Evolutionary conservation across 805 yeast species (phyloP).

Genomic region (Yarrowia sp.): DNA sequence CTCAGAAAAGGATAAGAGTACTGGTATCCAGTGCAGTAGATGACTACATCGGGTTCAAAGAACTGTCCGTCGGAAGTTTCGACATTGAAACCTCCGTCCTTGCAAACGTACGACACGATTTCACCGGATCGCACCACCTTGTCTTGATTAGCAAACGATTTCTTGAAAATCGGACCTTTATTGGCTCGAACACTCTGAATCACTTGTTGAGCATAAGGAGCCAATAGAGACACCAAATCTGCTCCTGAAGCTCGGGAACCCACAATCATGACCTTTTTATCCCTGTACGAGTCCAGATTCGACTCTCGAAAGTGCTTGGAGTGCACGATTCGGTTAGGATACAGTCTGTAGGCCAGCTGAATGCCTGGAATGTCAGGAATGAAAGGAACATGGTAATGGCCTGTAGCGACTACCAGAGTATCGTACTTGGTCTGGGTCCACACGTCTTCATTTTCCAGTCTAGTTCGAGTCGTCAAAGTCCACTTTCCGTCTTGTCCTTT

Average conservation of each 20-base stretch:
- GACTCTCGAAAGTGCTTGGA: constrained; percentile 48
- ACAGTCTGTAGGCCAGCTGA: background rate
- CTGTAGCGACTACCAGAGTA: constrained; percentile 62
- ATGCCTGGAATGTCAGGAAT: constrained; percentile 59
- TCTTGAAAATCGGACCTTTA: constrained; percentile 32
- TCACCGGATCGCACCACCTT: constrained; percentile 30
- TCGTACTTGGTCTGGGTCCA: constrained; percentile 44
- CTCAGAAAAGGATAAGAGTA: constrained; percentile 61
- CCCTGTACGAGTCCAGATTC: constrained; percentile 42
- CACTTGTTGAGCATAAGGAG: background rate
- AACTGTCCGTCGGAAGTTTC: background rate
- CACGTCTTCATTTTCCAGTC: background rate
- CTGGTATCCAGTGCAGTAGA: constrained; percentile 75
- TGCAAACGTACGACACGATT: background rate
- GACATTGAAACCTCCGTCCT: background rate
- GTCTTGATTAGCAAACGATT: constrained; percentile 25
- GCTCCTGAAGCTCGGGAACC: constrained; percentile 78
- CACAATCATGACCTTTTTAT: constrained; percentile 54
- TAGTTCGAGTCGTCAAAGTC: background rate
- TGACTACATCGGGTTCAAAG: constrained; percentile 52
- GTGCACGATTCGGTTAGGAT: constrained; percentile 46
- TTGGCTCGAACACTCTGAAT: constrained; percentile 41
- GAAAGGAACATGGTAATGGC: constrained; percentile 62
- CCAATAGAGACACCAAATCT: constrained; percentile 63
- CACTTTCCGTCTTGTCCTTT: background rate